A percentile compares a stretch with the other conserved stretches of the same genome.
Evolutionary conservation across 805 yeast genomes (phyloP).

Genomic region (Starmerella apicola): DNA sequence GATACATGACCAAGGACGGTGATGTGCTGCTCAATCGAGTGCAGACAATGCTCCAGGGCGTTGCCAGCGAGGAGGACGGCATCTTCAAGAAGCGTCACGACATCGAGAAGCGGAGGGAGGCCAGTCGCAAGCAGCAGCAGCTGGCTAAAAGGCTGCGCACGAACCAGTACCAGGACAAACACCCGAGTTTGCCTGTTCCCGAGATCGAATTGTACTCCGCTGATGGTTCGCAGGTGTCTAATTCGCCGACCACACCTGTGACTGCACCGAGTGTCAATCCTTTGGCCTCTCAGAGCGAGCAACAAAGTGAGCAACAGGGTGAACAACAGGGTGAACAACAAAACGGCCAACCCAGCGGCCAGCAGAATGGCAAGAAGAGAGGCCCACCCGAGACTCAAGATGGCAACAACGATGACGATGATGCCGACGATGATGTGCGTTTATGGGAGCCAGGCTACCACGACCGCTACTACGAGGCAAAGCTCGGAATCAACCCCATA

Average conservation of each 20-base stretch:
- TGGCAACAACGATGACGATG: slow-evolving; percentile 23
- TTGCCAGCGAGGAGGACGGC: slow-evolving; percentile 64
- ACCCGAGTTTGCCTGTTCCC: slow-evolving; percentile 50
- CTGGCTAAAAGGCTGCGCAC: slow-evolving; percentile 21
- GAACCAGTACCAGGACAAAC: slow-evolving; percentile 11
- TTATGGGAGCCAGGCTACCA: slow-evolving; percentile 82
- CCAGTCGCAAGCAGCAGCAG: slow-evolving; percentile 24
- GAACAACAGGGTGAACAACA: slow-evolving; percentile 26
- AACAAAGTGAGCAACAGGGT: slow-evolving; percentile 55
- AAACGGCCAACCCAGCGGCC: neutral
- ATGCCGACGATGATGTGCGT: slow-evolving; percentile 40
- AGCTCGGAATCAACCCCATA: slow-evolving; percentile 45
- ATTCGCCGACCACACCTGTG: neutral
- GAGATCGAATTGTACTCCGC: slow-evolving; percentile 69
- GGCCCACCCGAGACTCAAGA: neutral
- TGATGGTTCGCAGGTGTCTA: slow-evolving; percentile 50
- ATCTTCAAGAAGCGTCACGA: slow-evolving; percentile 62
- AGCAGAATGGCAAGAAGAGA: neutral
- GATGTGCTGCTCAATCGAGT: slow-evolving; percentile 61
- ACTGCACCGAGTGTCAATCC: no score
- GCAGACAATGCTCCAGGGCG: slow-evolving; percentile 49
- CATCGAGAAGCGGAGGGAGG: slow-evolving; percentile 56
- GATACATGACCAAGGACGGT: slow-evolving; percentile 87
- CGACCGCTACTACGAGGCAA: slow-evolving; percentile 63
- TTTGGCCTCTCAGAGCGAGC: no score